phyloP scores from a whole-genome alignment of 768 basidiomycete species.

The Xerocomellus intermedius region DNA sequence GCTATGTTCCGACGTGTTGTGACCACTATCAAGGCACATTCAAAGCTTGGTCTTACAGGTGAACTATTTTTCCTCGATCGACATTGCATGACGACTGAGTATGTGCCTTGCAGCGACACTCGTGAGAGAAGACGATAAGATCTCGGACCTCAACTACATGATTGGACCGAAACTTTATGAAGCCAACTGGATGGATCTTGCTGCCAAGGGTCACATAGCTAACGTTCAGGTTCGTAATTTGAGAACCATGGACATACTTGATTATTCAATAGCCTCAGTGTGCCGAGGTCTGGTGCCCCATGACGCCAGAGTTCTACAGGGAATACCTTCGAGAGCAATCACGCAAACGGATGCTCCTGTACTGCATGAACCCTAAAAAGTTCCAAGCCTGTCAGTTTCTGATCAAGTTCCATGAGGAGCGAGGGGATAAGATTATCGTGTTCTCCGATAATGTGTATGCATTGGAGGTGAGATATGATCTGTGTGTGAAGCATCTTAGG shows the following conservation, averaged over 20 bases:
- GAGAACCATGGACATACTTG: neutral
- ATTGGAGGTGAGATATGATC: constrained; percentile 65
- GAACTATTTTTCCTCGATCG: constrained; percentile 18
- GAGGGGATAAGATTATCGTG: constrained; percentile 99
- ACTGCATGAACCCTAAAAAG: constrained; percentile 99
- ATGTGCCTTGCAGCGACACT: constrained; percentile 69
- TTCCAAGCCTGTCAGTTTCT: constrained; percentile 99
- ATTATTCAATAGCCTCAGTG: constrained; percentile 53
- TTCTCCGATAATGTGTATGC: constrained; percentile 99
- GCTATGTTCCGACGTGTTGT: constrained; percentile 98
- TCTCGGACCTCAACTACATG: constrained; percentile 97
- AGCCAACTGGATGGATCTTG: constrained; percentile 99
- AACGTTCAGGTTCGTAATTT: constrained; percentile 85
- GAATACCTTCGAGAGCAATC: constrained; percentile 94
- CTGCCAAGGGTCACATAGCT: constrained; percentile 98
- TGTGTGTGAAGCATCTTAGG: neutral
- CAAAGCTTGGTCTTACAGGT: constrained; percentile 97
- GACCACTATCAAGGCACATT: constrained; percentile 98
- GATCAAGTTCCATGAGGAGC: constrained; percentile 95
- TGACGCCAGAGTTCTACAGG: constrained; percentile 99
- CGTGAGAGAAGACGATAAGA: constrained; percentile 98
- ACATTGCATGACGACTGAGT: constrained; percentile 2
- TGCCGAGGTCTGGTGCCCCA: constrained; percentile 99
- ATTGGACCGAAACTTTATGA: constrained; percentile 99
- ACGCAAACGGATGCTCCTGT: constrained; percentile 91